Conservation (phyloP, 176 grass and related monocot species). For the Oryza glumipatula region DNA sequence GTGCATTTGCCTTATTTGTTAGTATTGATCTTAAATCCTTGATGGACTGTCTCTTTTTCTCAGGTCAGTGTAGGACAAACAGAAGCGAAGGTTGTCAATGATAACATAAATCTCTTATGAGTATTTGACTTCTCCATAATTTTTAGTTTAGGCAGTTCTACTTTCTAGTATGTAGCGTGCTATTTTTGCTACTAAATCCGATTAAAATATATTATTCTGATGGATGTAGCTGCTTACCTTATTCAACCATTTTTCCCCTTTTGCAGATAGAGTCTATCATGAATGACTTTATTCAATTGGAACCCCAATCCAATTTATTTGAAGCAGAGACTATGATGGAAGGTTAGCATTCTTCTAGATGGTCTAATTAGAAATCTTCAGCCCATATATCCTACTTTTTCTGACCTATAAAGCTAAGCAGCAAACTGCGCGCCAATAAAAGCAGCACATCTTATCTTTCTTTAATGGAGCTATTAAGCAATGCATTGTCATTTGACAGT, state of each 20-base stretch:
- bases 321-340: slow-evolving; percentile 98
- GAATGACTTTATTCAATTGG: slow-evolving; percentile 94
- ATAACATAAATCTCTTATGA: slow-evolving; percentile 26
- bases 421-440: slow-evolving; percentile 17
- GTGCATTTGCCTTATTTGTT: slow-evolving; percentile 18
- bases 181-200: slow-evolving; percentile 15
- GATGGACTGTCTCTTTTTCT: slow-evolving; percentile 30
- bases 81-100: slow-evolving; percentile 88
- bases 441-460: not conserved
- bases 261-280: slow-evolving; percentile 91
- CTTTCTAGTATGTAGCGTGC: not conserved
- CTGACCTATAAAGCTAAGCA: not conserved
- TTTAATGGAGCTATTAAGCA: slow-evolving; percentile 8
- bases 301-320: slow-evolving; percentile 90
- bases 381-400: not conserved
- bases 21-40: slow-evolving; percentile 26
- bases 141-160: not conserved
- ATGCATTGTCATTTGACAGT: slow-evolving; percentile 1
- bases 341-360: slow-evolving; percentile 57
- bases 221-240: slow-evolving; percentile 4
- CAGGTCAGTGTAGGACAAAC: slow-evolving; percentile 96
- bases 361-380: slow-evolving; percentile 4
- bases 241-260: not conserved
- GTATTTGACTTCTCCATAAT: slow-evolving; percentile 34
- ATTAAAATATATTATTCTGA: not conserved